phyloP scores from a whole-genome alignment of 352 stramenopile genomes.

The Phytopythium mirpurense region DNA sequence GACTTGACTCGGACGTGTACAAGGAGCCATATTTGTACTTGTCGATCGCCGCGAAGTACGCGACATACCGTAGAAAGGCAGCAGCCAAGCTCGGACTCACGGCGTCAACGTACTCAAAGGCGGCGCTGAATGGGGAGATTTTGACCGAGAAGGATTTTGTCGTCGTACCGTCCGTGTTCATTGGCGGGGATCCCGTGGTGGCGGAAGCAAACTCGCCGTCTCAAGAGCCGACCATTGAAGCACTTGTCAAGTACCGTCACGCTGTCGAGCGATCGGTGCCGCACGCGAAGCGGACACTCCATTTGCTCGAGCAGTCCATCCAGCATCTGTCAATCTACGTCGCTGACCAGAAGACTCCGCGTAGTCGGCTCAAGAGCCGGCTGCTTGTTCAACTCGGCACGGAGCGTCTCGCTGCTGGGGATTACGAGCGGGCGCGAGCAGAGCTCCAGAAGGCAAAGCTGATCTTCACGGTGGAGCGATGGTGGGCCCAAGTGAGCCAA shows the following conservation, averaged over 20 bases:
- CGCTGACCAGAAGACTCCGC: constrained; percentile 54
- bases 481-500: constrained; percentile 68
- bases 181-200: constrained; percentile 65
- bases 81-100: constrained; percentile 50
- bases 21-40: constrained; percentile 88
- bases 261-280: constrained; percentile 49
- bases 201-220: constrained; percentile 30
- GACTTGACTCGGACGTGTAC: constrained; percentile 76
- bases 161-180: constrained; percentile 64
- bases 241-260: constrained; percentile 65
- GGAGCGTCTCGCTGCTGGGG: constrained; percentile 60
- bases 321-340: constrained; percentile 69
- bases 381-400: constrained; percentile 68
- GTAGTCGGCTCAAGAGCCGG: constrained; percentile 69
- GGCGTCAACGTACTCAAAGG: constrained; percentile 11
- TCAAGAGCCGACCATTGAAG: constrained; percentile 40
- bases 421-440: constrained; percentile 57
- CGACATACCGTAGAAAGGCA: constrained; percentile 65
- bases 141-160: constrained; percentile 52
- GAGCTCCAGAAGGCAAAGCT: constrained; percentile 72
- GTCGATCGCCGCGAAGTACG: constrained; percentile 80
- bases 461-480: constrained; percentile 54
- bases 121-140: constrained; percentile 15
- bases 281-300: constrained; percentile 68
- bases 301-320: constrained; percentile 70